phyloP scores from a whole-genome alignment of 1,284 basidiomycete genomes.

The Naganishia sp. region DNA sequence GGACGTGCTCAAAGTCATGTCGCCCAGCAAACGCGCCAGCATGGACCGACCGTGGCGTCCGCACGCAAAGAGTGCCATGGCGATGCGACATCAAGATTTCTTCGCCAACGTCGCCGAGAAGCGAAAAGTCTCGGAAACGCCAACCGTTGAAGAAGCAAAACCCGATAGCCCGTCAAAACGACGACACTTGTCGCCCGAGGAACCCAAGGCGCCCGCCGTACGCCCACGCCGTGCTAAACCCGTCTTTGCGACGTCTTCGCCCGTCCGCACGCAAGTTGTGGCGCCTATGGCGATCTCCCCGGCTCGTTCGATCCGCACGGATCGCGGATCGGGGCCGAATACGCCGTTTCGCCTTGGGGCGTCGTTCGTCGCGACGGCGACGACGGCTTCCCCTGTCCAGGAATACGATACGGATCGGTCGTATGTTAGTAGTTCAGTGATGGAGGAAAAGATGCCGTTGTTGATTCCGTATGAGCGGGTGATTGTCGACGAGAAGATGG shows the following conservation, averaged over 20 bases:
- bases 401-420: conserved; percentile 26
- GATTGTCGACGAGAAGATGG: conserved; percentile 10
- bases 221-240: conserved; percentile 12
- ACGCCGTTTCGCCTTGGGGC: conserved; percentile 4
- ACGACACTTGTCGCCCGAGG: conserved; percentile 12
- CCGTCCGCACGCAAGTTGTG: neutral
- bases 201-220: neutral
- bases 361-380: neutral
- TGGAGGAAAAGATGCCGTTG: conserved; percentile 26
- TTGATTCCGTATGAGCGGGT: conserved; percentile 11
- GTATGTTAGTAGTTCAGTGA: conserved; percentile 26
- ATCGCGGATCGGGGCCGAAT: conserved; percentile 10
- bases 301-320: conserved; percentile 6
- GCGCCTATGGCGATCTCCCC: conserved; percentile 2
- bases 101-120: neutral
- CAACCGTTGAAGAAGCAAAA: neutral
- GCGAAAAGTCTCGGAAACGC: conserved; percentile 5
- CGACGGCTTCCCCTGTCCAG: conserved; percentile 11
- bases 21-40: conserved; percentile 23
- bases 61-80: conserved; percentile 4
- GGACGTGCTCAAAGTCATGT: neutral
- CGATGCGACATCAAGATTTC: neutral
- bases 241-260: conserved; percentile 8
- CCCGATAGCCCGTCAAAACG: conserved; percentile 9
- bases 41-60: conserved; percentile 4